Base-by-base conservation (phyloP, 257 asterid genomes). In the Lavandula angustifolia region DNA sequence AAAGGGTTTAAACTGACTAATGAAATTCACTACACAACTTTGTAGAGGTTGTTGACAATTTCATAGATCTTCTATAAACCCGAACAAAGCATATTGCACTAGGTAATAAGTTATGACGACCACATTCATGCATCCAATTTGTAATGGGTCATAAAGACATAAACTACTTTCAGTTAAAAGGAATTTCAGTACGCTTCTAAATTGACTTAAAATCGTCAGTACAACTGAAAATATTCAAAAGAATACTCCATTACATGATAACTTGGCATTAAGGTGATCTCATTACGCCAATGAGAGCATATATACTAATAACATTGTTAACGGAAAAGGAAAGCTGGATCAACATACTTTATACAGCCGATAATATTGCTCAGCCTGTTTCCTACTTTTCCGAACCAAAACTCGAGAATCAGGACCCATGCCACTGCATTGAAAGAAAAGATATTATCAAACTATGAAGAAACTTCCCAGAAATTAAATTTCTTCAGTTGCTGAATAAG, bases 351-450 rank as follows among this genome's bases (percentile, higher is more conserved):
- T 94, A 70, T 94, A 94, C 12, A 94, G 86, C 31, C 92, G 87
- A 55, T 81, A 84, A 71, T 94, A 94, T 73, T 87, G 95, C 81
- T 94, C 99, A 11, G 99, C 96, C 64, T 91, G 97, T 76, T 94
- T 94, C 79, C 97, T 87, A 74, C 99, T 94, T 86, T 94, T 94
- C 12, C 97, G 84, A 58, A 94, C 95, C 84, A 94, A 82, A 72
- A 94, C 99, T 60, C 99, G 87, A 67, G 94, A 90, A 80, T 94
- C 99, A 68, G 99, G 99, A 12, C 99, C 99, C 99, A 94, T 94
- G 60, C 99, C 99, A 72, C 99, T 94, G 95, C 87, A 84, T 51
- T 68, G 61, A 77, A 18, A 72, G 41, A 53, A 48, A 47, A 54
- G 10, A 41, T 9, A 64, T 60, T 7, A 63, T 58, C 52, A 74